Evolutionary conservation across 805 yeast genomes (phyloP).

Genomic region (Candida boidinii): DNA sequence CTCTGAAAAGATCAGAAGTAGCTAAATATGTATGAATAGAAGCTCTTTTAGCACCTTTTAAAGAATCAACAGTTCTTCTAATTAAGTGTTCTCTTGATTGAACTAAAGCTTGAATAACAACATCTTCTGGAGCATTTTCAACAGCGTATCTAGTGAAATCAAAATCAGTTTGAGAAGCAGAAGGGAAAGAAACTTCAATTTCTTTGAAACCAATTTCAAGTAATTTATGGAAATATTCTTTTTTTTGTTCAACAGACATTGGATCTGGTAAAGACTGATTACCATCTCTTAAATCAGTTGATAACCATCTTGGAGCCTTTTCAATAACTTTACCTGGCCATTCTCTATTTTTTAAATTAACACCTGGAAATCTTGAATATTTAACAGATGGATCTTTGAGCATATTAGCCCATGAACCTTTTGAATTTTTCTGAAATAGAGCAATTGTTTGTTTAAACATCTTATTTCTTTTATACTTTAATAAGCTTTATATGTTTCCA

Average conservation of each 20-base stretch:
- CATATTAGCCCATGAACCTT: conserved; percentile 36
- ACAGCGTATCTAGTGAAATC: conserved; percentile 77
- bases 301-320: conserved; percentile 74
- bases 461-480: background rate
- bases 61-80: conserved; percentile 65
- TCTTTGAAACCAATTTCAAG: conserved; percentile 71
- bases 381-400: conserved; percentile 61
- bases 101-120: conserved; percentile 61
- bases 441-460: conserved; percentile 23
- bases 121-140: conserved; percentile 71
- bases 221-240: conserved; percentile 65
- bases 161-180: conserved; percentile 76
- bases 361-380: conserved; percentile 47
- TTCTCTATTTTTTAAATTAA: conserved; percentile 50
- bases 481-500: background rate
- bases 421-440: conserved; percentile 18
- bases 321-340: conserved; percentile 65
- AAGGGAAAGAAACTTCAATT: conserved; percentile 74
- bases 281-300: conserved; percentile 76
- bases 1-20: conserved; percentile 67
- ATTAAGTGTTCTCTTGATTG: conserved; percentile 72
- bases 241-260: conserved; percentile 67
- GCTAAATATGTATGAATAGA: conserved; percentile 69
- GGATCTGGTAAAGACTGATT: conserved; percentile 80
- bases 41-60: conserved; percentile 66